Evolutionary conservation across 805 yeast genomes (phyloP).

Genomic region (Saccharomycopsis sp.): DNA sequence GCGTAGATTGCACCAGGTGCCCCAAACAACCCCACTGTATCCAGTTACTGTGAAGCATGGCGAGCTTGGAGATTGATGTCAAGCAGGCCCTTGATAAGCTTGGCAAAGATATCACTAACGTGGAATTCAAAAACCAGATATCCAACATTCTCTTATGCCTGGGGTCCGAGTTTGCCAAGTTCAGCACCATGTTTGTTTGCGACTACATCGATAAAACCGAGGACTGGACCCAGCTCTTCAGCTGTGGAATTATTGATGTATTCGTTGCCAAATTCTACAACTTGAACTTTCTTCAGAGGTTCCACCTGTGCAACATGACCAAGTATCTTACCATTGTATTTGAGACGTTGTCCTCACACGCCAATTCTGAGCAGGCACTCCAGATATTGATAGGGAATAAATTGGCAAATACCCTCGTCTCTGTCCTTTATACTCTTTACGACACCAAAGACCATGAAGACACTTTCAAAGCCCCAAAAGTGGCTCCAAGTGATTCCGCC

Average conservation of each 20-base stretch:
- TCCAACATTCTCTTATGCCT: background rate
- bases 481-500: no score
- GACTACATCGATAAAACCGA: background rate
- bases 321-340: background rate
- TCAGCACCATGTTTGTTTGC: background rate
- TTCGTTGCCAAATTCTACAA: background rate
- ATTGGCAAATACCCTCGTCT: background rate
- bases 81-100: background rate
- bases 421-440: background rate
- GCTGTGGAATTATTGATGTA: background rate
- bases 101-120: background rate
- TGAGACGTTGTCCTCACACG: background rate
- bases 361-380: background rate
- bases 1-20: background rate
- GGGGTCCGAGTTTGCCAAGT: background rate
- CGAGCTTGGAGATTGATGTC: conserved; percentile 3
- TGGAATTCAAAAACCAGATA: background rate
- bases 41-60: no score
- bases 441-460: background rate
- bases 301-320: background rate
- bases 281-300: background rate
- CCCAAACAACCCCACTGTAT: background rate
- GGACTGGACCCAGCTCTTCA: background rate
- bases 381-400: background rate
- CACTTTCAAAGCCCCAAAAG: no score